Base-by-base conservation (phyloP, 208 protist genomes). In the Trypanosoma congolense region DNA sequence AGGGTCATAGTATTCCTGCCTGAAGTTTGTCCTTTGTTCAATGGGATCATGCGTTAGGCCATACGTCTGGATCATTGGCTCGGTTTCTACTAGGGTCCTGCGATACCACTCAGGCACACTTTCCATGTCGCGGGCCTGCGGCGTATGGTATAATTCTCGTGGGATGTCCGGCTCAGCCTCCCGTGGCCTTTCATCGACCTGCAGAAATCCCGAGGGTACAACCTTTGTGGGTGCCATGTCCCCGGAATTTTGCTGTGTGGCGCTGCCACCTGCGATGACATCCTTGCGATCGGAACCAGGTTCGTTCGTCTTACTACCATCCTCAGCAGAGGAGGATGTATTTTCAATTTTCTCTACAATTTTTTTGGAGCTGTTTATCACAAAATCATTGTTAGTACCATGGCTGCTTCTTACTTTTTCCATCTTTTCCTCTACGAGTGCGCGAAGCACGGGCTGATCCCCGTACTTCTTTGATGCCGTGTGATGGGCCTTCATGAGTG, bases 101-200 rank as follows among this genome's bases (percentile, higher is more conserved):
- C 72, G 72, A 41, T 94, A 94, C 87, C 83, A 94, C 40, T 75
- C 51, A 4, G 87, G 87, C 75, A 91, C 84, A 47, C 66, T 66
- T 19, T 76, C 60, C 38, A 87, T 73, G 31, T 79, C 70, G 38
- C 56, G 47, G 56, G 48, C 77, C 21, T 82, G 73, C 19, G 86
- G 86, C 6, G 79, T 61, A 5, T 73, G 58, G 56, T 77, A 91
- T 33, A 91, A 65, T 53, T 93, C 87, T n/a, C 51, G 56, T 43
- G 87, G 78, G 29, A 91, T 44, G 42, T 87, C 65, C 12, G 87
- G 87, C 62, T 93, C 87, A 18, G 63, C 73, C 14, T 73, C 48
- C 2, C 22, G 19, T 30, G 87, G 87, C 21, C 87, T 73, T 40
- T 73, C 47, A n/a, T 56, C 35, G 2, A 93, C 55, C 35, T 77